These are phyloP conservation scores for Biscutella laevigata DNA, from an alignment of 441 rosid species.

Conservation along the genomic window DNA sequence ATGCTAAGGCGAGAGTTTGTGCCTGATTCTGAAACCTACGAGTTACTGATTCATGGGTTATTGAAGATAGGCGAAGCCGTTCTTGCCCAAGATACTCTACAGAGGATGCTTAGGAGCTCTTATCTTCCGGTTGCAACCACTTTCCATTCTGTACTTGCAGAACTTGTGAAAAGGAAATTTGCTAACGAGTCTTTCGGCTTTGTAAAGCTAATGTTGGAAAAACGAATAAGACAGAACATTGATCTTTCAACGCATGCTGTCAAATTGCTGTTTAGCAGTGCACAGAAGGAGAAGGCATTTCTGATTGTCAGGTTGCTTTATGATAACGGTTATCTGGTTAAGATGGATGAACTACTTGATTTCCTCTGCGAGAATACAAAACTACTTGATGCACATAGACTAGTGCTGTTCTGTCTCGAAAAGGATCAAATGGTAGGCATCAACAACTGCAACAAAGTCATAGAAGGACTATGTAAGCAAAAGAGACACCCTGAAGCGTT, in stretches of 20 bases:
- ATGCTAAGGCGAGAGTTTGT: slow-evolving; percentile 62
- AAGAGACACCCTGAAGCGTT: slow-evolving; percentile 58
- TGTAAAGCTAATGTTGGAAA: slow-evolving; percentile 51
- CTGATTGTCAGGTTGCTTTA: slow-evolving; percentile 39
- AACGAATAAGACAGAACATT: slow-evolving; percentile 43
- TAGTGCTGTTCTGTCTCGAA: slow-evolving; percentile 52
- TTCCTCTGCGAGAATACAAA: slow-evolving; percentile 44
- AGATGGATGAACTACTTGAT: slow-evolving; percentile 41
- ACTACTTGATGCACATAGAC: slow-evolving; percentile 40
- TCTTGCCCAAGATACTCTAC: slow-evolving; percentile 49
- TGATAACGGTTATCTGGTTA: slow-evolving; percentile 47
- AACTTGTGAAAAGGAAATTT: slow-evolving; percentile 41
- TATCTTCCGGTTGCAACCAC: slow-evolving; percentile 48
- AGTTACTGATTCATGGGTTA: slow-evolving; percentile 46
- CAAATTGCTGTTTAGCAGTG: slow-evolving; percentile 38
- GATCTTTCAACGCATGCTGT: slow-evolving; percentile 49
- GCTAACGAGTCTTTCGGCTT: slow-evolving; percentile 48
- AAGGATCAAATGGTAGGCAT: slow-evolving; percentile 37
- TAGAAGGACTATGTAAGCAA: slow-evolving; percentile 54
- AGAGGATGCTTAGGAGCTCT: slow-evolving; percentile 66
- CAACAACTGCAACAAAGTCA: slow-evolving; percentile 34
- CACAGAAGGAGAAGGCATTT: slow-evolving; percentile 44
- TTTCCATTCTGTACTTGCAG: slow-evolving; percentile 49
- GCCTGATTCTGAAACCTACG: slow-evolving; percentile 59
- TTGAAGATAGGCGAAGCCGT: slow-evolving; percentile 48